Conservation (phyloP, 805 yeast species). For the Yamadazyma philogaea region DNA sequence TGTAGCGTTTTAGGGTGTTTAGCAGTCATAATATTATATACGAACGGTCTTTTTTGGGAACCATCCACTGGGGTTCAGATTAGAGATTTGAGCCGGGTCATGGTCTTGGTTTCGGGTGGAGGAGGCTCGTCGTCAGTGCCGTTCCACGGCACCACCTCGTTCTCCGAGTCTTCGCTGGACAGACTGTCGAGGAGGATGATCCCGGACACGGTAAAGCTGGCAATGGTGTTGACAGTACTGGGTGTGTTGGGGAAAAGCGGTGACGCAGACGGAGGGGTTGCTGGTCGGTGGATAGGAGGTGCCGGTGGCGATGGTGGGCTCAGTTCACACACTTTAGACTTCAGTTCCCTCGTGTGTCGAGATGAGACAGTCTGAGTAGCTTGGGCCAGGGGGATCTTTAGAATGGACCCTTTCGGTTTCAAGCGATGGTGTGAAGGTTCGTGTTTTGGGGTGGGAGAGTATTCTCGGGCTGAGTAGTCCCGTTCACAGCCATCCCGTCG, state of each 20-base stretch:
- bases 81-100: constrained; percentile 3
- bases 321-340: not conserved
- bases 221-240: constrained; percentile 2
- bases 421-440: constrained; percentile 41
- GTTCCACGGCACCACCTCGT: constrained; percentile 1
- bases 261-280: not conserved
- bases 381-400: constrained; percentile 21
- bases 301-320: not conserved
- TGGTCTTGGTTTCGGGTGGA: not conserved
- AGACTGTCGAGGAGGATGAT: constrained; percentile 4
- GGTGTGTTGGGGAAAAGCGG: not conserved
- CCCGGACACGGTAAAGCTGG: constrained; percentile 2
- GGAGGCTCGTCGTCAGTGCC: not conserved
- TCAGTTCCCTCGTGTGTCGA: not conserved
- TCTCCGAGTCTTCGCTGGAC: not conserved
- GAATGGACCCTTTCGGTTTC: constrained; percentile 41
- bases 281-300: not conserved
- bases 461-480: not conserved
- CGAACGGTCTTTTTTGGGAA: not conserved
- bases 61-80: not conserved
- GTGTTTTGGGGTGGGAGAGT: constrained; percentile 38
- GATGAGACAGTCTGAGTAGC: not conserved
- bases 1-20: not conserved
- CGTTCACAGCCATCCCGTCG: not conserved
- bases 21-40: not conserved